Evolutionary conservation across 495 filamentous ascomycete species (phyloP), one percentile per base, ranked within the genome.

Genomic region (Neurospora sp.): DNA sequence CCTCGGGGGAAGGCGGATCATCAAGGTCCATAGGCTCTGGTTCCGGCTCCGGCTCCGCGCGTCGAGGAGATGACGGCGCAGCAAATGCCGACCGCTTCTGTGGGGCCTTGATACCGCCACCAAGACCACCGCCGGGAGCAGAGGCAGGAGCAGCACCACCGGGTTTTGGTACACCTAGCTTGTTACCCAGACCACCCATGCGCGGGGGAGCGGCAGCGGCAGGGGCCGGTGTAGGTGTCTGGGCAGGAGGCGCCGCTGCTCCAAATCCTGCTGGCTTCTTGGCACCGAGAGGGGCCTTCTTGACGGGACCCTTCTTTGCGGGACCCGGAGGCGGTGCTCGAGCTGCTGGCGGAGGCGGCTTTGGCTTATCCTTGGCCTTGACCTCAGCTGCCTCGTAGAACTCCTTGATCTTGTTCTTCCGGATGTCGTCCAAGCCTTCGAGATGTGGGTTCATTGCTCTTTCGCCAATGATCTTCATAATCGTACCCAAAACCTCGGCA

Each of bases 391-490:
- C 89, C 38, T 97, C 94, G 78, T 89, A 94, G 82, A 90, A 98
- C 79, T 98, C 96, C 83, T 97, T 98, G 79, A 98, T 92, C 83
- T 98, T 99, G 31, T 88, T 91, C 84, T 97, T 98, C 71, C 94
- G 88, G 72, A 98, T 97, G 34, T 99, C 96, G 78, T 99, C 96
- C 19, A 99, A 84, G 1, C 93, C 94, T 75, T 98, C 94, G n/a
- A 99, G 83, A 79, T 96, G 93, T 8, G 93, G 92, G 59, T 91
- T 92, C 96, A 98, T 99, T n/a, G 91, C 91, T 48, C 96, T 88
- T 79, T 99, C 96, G 59, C 96, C 95, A 85, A 98, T 91, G 69
- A 99, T 98, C 86, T 98, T 98, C 96, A 98, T 98, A 75, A 99
- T 81, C 1, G 94, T 97, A 74, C 96, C 96, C 21, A 99, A 84